Percentiles rank a stretch among this genome's conserved stretches.
These are phyloP conservation scores for Talaromyces sp. DNA, from an alignment of 2,329 filamentous ascomycete species.

Conservation along the genomic window DNA sequence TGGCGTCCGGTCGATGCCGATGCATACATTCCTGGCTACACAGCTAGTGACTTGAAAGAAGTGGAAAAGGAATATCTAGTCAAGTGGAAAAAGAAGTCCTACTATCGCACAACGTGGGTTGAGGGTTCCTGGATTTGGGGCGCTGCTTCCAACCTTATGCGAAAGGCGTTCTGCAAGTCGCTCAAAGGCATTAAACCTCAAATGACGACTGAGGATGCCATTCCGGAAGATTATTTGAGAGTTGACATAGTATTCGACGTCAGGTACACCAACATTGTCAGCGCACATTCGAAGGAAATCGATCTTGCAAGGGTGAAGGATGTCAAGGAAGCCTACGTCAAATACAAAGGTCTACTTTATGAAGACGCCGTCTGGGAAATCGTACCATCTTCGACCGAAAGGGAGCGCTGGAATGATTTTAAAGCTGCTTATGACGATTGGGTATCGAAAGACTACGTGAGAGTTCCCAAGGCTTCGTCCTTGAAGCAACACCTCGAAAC, in stretches of 20 bases:
- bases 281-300: conserved; percentile 59
- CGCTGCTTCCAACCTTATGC: conserved; percentile 59
- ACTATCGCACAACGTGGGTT: conserved; percentile 81
- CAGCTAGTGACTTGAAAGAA: conserved; percentile 58
- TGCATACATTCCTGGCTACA: conserved; percentile 51
- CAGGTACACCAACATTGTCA: conserved; percentile 59
- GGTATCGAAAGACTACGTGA: conserved; percentile 72
- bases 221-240: conserved; percentile 80
- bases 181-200: conserved; percentile 60
- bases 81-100: conserved; percentile 79
- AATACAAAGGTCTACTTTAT: conserved; percentile 88
- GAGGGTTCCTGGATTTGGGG: conserved; percentile 86
- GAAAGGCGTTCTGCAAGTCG: conserved; percentile 71
- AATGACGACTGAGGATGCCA: conserved; percentile 69
- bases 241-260: conserved; percentile 87
- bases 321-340: conserved; percentile 72
- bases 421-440: conserved; percentile 80
- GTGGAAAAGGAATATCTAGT: conserved; percentile 88
- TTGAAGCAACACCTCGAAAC: conserved; percentile 66
- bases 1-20: conserved; percentile 71
- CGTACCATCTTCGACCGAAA: conserved; percentile 62
- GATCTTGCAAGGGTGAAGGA: conserved; percentile 69
- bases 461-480: conserved; percentile 49
- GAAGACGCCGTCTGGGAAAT: conserved; percentile 88
- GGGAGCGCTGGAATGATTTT: conserved; percentile 72